phyloP scores from a whole-genome alignment of 345 rosid species.

The Syzygium aqueum region DNA sequence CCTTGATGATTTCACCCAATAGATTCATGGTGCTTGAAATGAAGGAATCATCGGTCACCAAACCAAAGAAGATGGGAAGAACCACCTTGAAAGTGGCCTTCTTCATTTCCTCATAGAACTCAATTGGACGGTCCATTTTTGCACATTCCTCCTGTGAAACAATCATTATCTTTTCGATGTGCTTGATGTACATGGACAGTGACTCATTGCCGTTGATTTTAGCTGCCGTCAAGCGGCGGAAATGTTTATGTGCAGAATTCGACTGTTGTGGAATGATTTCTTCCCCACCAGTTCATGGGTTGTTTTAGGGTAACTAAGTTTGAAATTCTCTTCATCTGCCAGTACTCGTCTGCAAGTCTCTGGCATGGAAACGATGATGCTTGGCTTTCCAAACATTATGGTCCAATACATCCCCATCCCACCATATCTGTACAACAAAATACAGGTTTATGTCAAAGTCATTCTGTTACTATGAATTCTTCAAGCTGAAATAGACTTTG shows the following conservation, averaged over 20 bases:
- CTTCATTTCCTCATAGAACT: constrained; percentile 24
- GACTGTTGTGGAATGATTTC: constrained; percentile 27
- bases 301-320: constrained; percentile 23
- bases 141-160: constrained; percentile 21
- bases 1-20: constrained; percentile 18
- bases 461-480: background rate
- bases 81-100: constrained; percentile 22
- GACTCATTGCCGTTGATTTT: constrained; percentile 49
- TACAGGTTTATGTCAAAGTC: background rate
- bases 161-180: constrained; percentile 23
- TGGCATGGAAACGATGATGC: constrained; percentile 21
- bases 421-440: constrained; percentile 18
- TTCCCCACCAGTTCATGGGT: constrained; percentile 19
- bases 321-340: constrained; percentile 23
- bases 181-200: constrained; percentile 28
- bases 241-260: constrained; percentile 42
- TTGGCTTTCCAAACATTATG: constrained; percentile 31
- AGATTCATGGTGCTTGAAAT: constrained; percentile 15
- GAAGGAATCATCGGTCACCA: constrained; percentile 10
- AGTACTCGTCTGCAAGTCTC: constrained; percentile 27
- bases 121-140: constrained; percentile 5
- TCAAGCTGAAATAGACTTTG: background rate
- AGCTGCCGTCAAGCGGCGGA: constrained; percentile 41
- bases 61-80: constrained; percentile 20
- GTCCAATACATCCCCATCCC: constrained; percentile 19